A percentile compares a stretch with the other conserved stretches of the same genome.
phyloP scores from a whole-genome alignment of 208 protist species.

The Trypanosomatidae sp. region DNA sequence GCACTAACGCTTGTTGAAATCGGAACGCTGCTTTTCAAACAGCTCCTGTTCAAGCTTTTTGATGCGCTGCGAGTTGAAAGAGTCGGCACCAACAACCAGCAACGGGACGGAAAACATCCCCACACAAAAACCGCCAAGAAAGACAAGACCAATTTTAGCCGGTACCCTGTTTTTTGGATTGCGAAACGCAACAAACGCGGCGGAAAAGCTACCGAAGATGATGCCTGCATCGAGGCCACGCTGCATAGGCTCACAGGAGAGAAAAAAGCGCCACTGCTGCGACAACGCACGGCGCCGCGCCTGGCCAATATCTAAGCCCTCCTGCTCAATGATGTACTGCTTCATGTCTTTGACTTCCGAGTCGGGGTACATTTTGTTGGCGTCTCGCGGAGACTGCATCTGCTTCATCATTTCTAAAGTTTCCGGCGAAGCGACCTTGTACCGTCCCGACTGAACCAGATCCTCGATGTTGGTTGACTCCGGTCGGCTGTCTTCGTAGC shows the following conservation, averaged over 20 bases:
- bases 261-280: constrained; percentile 87
- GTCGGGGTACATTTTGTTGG: constrained; percentile 69
- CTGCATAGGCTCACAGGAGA: constrained; percentile 84
- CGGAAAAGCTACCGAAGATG: constrained; percentile 69
- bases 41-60: constrained; percentile 74
- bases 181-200: constrained; percentile 57
- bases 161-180: constrained; percentile 64
- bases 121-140: constrained; percentile 63
- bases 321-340: constrained; percentile 85
- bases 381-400: constrained; percentile 52
- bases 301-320: constrained; percentile 77
- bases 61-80: constrained; percentile 71
- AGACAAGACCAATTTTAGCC: constrained; percentile 58
- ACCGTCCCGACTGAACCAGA: constrained; percentile 65
- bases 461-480: constrained; percentile 79
- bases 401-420: constrained; percentile 82
- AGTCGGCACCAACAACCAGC: constrained; percentile 60
- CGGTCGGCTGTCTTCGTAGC: constrained; percentile 51
- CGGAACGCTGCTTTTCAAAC: constrained; percentile 70
- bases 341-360: constrained; percentile 73
- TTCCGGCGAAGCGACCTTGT: constrained; percentile 67
- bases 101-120: constrained; percentile 69
- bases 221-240: constrained; percentile 80
- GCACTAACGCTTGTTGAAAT: constrained; percentile 49
- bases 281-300: constrained; percentile 46